phyloP scores from a whole-genome alignment of 2,329 filamentous ascomycete genomes.

The Hypoxylon sp. region DNA sequence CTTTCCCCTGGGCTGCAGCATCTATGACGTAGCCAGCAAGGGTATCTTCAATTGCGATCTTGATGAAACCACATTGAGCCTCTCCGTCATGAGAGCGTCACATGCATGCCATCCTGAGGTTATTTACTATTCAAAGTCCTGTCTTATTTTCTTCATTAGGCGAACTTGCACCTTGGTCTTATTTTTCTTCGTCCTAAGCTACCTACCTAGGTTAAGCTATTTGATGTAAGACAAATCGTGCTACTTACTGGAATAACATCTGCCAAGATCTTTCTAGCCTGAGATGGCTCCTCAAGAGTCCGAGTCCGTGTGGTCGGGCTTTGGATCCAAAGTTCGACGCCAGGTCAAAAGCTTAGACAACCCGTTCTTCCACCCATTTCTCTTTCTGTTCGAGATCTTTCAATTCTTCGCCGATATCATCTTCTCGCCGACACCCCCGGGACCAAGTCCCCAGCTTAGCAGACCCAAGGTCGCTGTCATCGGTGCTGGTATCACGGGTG shows the following conservation, averaged over 20 bases:
- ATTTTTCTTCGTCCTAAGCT: conserved; percentile 1
- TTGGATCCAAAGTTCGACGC: conserved; percentile 17
- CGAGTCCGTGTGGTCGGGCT: conserved; percentile 9
- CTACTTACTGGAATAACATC: too few relatives aligned
- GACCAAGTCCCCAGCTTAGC: conserved; percentile 65
- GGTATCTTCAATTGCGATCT: conserved; percentile 12
- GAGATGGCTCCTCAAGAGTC: conserved; percentile 23
- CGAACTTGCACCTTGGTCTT: conserved; percentile 6
- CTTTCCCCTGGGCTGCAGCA: neutral
- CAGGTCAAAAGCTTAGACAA: conserved; percentile 49
- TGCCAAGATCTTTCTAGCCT: neutral
- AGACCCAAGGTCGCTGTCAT: conserved; percentile 77
- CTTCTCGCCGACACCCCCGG: conserved; percentile 77
- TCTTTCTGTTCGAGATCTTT: conserved; percentile 72
- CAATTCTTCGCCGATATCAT: conserved; percentile 73
- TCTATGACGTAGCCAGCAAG: conserved; percentile 36
- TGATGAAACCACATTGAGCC: neutral
- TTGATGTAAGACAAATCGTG: neutral
- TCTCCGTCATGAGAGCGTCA: conserved; percentile 26
- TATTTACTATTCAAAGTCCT: conserved; percentile 18
- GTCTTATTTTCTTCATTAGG: neutral
- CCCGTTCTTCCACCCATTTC: conserved; percentile 64
- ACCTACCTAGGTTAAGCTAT: neutral
- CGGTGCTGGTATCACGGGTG: conserved; percentile 77
- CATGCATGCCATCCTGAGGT: neutral